Conservation (phyloP, 495 filamentous ascomycete genomes). For the Penicillium taxi region DNA sequence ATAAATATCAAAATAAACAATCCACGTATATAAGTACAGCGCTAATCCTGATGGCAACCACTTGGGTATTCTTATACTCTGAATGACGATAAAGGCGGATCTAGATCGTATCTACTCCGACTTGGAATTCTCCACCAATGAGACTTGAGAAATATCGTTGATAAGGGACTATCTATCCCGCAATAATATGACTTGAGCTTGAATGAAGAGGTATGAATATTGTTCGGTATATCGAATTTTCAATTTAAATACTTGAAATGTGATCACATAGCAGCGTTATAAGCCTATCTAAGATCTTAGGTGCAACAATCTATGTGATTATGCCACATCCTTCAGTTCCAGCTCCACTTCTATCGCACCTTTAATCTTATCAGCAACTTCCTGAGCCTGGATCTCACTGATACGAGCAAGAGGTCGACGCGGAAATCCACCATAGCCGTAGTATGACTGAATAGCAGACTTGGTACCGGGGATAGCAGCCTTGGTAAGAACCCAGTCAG, state of each 20-base stretch:
- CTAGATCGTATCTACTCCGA: constrained; percentile 14
- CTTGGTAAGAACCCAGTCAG: constrained; percentile 84
- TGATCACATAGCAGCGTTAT: constrained; percentile 5
- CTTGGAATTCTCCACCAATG: constrained; percentile 11
- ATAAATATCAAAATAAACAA: constrained; percentile 4
- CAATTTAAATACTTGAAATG: too few species aligned
- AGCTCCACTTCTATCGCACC: constrained; percentile 64
- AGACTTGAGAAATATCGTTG: constrained; percentile 8
- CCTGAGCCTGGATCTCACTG: constrained; percentile 44
- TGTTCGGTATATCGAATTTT: too few species aligned
- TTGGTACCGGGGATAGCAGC: constrained; percentile 81
- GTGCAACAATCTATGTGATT: constrained; percentile 2
- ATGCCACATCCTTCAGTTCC: constrained; percentile 34
- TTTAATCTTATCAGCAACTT: constrained; percentile 53
- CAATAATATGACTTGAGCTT: too few species aligned
- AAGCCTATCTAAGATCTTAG: neutral
- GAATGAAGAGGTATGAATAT: too few species aligned
- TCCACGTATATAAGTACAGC: too few species aligned
- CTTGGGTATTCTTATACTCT: too few species aligned
- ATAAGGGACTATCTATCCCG: constrained; percentile 5
- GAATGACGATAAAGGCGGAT: constrained; percentile 1
- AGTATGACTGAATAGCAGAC: constrained; percentile 72
- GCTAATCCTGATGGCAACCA: too few species aligned
- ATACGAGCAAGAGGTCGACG: constrained; percentile 64
- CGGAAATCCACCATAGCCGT: constrained; percentile 76